Evolutionary conservation across 371 early-diverging fungal genomes (phyloP).

Genomic region (Saksenaea vasiformis): DNA sequence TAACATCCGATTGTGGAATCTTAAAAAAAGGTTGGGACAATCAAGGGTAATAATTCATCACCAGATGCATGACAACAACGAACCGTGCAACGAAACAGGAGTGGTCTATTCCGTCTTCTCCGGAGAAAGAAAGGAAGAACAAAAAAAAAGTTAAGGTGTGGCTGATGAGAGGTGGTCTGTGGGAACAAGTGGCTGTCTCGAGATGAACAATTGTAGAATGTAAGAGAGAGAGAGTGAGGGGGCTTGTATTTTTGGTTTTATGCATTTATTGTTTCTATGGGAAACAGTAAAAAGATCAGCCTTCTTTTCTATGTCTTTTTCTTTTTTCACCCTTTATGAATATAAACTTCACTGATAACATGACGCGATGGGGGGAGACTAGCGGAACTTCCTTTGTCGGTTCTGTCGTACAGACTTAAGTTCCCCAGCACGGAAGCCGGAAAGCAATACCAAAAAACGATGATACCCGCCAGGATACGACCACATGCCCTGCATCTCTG

Average conservation of each 20-base stretch:
- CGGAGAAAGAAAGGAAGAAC: background rate
- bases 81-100: conserved; percentile 3
- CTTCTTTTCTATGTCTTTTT: background rate
- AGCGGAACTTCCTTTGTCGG: conserved; percentile 5
- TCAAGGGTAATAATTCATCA: conserved; percentile 2
- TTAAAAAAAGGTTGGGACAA: conserved; percentile 1
- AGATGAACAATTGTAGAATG: background rate
- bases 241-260: background rate
- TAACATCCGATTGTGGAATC: background rate
- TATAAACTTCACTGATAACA: background rate
- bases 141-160: background rate
- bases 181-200: background rate
- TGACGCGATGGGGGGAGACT: conserved; percentile 2
- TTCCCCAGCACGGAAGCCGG: conserved; percentile 21
- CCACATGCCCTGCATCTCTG: conserved; percentile 16
- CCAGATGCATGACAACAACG: background rate
- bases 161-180: conserved; percentile 4
- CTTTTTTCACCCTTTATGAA: background rate
- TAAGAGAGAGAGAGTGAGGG: background rate
- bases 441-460: conserved; percentile 10
- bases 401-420: background rate
- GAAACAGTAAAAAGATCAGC: conserved; percentile 1
- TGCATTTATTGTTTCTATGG: background rate
- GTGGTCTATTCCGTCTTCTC: background rate
- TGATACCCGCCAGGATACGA: conserved; percentile 6